These are phyloP conservation scores for Mucuna pruriens DNA, from an alignment of 306 rosid genomes.

Conservation along the genomic window DNA sequence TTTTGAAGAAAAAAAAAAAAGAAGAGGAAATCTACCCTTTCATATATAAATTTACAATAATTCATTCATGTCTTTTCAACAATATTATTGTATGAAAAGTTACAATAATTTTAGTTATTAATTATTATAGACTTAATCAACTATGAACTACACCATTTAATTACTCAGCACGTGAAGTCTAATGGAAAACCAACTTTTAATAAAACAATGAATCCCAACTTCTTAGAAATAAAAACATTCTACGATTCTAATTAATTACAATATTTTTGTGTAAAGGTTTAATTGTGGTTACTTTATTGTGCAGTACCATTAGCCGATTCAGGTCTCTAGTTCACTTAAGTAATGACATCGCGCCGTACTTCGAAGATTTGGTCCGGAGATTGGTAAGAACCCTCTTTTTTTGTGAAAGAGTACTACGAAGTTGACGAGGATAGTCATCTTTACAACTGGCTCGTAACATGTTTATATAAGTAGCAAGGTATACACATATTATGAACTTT, in stretches of 20 bases:
- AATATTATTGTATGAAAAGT: too few relatives aligned
- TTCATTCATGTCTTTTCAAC: too few relatives aligned
- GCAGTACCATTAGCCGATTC: slow-evolving; percentile 26
- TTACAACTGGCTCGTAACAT: neutral
- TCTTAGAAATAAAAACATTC: too few relatives aligned
- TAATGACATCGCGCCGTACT: neutral
- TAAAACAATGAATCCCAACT: too few relatives aligned
- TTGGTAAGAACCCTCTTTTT: slow-evolving; percentile 36
- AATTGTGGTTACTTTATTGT: slow-evolving; percentile 7
- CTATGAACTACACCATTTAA: too few relatives aligned
- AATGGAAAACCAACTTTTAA: too few relatives aligned
- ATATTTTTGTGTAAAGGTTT: neutral
- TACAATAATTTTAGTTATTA: too few relatives aligned
- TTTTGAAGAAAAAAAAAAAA: too few relatives aligned
- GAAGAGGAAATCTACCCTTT: too few relatives aligned
- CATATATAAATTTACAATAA: too few relatives aligned
- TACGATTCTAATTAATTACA: neutral
- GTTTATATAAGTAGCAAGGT: neutral
- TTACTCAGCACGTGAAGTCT: too few relatives aligned
- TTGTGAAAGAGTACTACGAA: neutral
- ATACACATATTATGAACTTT: neutral
- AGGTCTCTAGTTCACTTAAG: neutral
- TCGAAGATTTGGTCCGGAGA: neutral
- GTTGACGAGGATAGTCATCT: neutral
- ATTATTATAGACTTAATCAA: too few relatives aligned